Evolutionary conservation across 164 flowering plant species (phyloP).

Genomic region (Aristolochia fimbriata): DNA sequence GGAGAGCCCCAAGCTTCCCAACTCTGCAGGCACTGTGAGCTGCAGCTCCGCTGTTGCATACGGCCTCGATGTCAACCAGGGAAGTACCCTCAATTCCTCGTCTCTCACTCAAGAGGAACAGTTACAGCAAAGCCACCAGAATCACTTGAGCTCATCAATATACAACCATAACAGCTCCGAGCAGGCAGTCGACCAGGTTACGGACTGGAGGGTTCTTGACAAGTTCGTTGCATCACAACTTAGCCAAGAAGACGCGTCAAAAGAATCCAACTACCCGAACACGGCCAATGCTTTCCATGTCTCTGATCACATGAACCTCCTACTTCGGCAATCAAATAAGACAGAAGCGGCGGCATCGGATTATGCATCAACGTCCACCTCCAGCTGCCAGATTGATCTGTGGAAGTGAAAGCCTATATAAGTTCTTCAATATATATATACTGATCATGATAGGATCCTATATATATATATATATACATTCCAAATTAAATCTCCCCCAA

Average conservation of each 20-base stretch:
- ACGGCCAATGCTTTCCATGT: constrained; percentile 20
- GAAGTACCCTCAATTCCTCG: constrained; percentile 32
- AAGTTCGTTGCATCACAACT: constrained; percentile 93
- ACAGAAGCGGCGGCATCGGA: constrained; percentile 27
- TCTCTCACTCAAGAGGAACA: constrained; percentile 41
- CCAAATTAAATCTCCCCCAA: constrained; percentile 5
- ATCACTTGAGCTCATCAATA: constrained; percentile 19
- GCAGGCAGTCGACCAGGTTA: constrained; percentile 55
- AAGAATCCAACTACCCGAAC: constrained; percentile 30
- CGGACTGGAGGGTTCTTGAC: constrained; percentile 84
- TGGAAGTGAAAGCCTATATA: constrained; percentile 48
- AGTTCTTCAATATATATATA: constrained; percentile 4
- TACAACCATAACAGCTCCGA: constrained; percentile 23
- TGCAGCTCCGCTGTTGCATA: constrained; percentile 31
- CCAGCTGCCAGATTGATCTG: constrained; percentile 24
- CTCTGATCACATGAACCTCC: constrained; percentile 30
- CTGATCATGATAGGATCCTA: constrained; percentile 17
- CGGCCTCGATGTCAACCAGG: constrained; percentile 22
- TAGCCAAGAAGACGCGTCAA: constrained; percentile 45
- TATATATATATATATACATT: constrained; percentile 4
- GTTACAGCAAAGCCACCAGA: constrained; percentile 30
- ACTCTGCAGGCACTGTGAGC: constrained; percentile 23
- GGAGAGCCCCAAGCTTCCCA: constrained; percentile 65
- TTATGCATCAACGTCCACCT: constrained; percentile 41
- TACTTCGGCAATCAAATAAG: constrained; percentile 24